Percentiles rank a stretch among this genome's conserved stretches.
phyloP scores from a whole-genome alignment of 345 rosid species.

The Mercurialis annua region DNA sequence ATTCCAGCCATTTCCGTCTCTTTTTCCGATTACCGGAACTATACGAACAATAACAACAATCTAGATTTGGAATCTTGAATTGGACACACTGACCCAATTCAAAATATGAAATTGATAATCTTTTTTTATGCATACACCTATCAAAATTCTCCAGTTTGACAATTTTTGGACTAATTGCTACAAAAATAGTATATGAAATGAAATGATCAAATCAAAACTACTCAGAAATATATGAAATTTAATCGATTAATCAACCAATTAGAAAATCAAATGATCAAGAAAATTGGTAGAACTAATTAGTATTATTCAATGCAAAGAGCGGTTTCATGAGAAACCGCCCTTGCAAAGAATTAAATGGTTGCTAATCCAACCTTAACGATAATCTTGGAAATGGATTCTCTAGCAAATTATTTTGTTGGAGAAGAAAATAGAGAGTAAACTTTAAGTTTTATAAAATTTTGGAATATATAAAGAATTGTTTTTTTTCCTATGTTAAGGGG shows the following conservation, averaged over 20 bases:
- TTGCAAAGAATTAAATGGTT: neutral
- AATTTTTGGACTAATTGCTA: no score
- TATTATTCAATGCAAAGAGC: conserved; percentile 20
- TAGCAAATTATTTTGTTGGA: neutral
- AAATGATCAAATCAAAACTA: neutral
- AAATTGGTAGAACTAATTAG: neutral
- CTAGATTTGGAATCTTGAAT: conserved; percentile 9
- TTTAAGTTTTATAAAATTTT: neutral
- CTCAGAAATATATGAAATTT: neutral
- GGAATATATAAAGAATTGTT: neutral
- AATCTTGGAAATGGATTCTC: neutral
- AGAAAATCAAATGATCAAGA: neutral
- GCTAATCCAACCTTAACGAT: neutral
- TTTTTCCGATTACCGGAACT: neutral
- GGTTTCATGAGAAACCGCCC: conserved; percentile 42
- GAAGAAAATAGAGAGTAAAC: neutral
- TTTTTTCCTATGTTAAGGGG: neutral
- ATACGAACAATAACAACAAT: neutral
- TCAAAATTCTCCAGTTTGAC: neutral
- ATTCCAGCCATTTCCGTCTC: conserved; percentile 18
- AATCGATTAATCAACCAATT: no score
- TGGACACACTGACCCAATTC: conserved; percentile 14
- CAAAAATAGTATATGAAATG: neutral
- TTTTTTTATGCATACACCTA: conserved; percentile 5
- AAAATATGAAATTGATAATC: neutral